Percentiles rank a stretch among this genome's conserved stretches.
Evolutionary conservation across 2,329 filamentous ascomycete genomes (phyloP).

Genomic region (Claviceps purpurea): DNA sequence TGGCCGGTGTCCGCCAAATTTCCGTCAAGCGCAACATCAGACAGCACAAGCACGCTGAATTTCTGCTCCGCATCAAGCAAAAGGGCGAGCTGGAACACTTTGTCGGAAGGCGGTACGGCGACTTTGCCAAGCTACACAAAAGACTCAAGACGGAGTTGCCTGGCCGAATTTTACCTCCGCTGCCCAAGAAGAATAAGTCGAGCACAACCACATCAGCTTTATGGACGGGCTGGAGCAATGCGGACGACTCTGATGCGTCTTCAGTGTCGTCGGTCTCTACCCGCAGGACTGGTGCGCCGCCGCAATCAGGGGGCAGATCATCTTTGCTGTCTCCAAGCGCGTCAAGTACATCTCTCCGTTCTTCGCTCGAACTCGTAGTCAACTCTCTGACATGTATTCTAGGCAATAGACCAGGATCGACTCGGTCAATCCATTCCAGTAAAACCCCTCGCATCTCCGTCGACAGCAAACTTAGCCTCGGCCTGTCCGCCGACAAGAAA

Average conservation of each 20-base stretch:
- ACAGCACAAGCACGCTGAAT: slow-evolving; percentile 89
- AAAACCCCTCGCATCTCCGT: slow-evolving; percentile 19
- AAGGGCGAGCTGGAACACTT: slow-evolving; percentile 64
- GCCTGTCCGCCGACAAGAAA: slow-evolving; percentile 6
- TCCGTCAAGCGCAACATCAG: slow-evolving; percentile 75
- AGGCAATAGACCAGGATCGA: slow-evolving; percentile 13
- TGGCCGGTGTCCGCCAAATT: slow-evolving; percentile 73
- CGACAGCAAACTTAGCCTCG: slow-evolving; percentile 18
- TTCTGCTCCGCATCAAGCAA: slow-evolving; percentile 73
- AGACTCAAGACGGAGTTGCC: slow-evolving; percentile 72
- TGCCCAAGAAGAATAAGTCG: slow-evolving; percentile 86
- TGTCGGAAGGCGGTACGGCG: slow-evolving; percentile 74
- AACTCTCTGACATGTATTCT: not conserved
- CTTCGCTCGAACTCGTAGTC: not conserved
- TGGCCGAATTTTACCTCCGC: slow-evolving; percentile 72
- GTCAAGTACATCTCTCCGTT: not conserved
- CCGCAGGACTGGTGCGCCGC: slow-evolving; percentile 32
- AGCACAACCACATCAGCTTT: slow-evolving; percentile 51
- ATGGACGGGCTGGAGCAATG: slow-evolving; percentile 36
- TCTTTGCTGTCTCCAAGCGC: slow-evolving; percentile 18
- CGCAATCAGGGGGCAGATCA: slow-evolving; percentile 9
- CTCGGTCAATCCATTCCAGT: slow-evolving; percentile 16
- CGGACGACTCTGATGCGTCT: slow-evolving; percentile 59
- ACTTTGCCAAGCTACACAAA: slow-evolving; percentile 72
- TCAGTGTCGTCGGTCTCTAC: slow-evolving; percentile 75